phyloP scores from a whole-genome alignment of 179 eudicot species.

The Patellifolia procumbens region DNA sequence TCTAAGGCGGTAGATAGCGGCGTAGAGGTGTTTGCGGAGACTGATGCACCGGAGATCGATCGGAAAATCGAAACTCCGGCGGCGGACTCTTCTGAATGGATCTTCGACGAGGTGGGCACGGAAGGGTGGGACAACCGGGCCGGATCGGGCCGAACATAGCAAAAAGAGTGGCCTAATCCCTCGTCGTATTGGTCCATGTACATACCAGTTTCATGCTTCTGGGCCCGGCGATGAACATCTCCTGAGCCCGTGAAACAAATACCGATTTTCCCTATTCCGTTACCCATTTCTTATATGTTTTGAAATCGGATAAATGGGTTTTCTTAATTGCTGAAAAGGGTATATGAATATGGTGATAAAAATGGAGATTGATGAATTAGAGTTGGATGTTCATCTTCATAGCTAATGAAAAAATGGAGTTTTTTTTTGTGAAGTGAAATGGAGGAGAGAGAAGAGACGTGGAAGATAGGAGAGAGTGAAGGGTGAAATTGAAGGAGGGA shows the following conservation, averaged over 20 bases:
- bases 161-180: conserved; percentile 88
- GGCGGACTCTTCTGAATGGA: conserved; percentile 51
- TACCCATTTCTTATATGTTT: conserved; percentile 27
- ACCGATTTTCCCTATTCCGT: conserved; percentile 32
- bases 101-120: conserved; percentile 44
- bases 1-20: conserved; percentile 63
- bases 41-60: conserved; percentile 90
- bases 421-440: background rate
- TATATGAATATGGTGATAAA: background rate
- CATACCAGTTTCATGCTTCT: conserved; percentile 40
- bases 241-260: conserved; percentile 32
- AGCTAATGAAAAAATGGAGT: background rate
- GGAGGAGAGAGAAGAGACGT: conserved; percentile 28
- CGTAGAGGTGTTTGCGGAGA: conserved; percentile 78
- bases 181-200: conserved; percentile 71
- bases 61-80: conserved; percentile 48
- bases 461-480: conserved; percentile 17
- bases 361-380: background rate
- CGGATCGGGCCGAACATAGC: conserved; percentile 80
- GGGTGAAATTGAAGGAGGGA: background rate
- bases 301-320: conserved; percentile 1
- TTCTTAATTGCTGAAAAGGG: background rate
- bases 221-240: conserved; percentile 10
- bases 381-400: background rate
- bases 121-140: conserved; percentile 4